Conservation (phyloP, 805 yeast species). For the Sugiyamaella mastotermitis region DNA sequence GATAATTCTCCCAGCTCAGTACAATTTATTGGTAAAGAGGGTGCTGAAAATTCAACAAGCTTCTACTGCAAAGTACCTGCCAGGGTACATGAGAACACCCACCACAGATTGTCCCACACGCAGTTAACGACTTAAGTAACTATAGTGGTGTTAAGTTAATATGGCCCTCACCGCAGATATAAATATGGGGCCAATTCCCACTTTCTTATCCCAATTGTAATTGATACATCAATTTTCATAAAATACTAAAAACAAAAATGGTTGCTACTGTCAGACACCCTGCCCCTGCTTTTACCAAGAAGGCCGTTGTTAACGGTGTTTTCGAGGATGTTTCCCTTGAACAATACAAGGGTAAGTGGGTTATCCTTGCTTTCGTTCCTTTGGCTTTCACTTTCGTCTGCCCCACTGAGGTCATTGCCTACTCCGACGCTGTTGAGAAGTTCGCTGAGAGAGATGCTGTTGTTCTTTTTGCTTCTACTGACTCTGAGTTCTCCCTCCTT, state of each 20-base stretch:
- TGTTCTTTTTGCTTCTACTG: slow-evolving; percentile 94
- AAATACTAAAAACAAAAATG: slow-evolving; percentile 42
- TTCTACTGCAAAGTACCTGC: too few species aligned
- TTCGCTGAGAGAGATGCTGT: slow-evolving; percentile 82
- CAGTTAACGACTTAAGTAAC: too few species aligned
- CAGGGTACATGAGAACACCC: too few species aligned
- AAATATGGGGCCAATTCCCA: too few species aligned
- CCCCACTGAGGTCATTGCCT: slow-evolving; percentile 99
- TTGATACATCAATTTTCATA: too few species aligned
- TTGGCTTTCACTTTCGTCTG: slow-evolving; percentile 99
- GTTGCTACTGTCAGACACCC: slow-evolving; percentile 88
- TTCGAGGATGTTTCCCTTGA: slow-evolving; percentile 94
- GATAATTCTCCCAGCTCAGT: too few species aligned
- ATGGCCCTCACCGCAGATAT: too few species aligned
- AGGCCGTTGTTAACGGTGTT: slow-evolving; percentile 94
- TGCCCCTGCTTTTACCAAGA: slow-evolving; percentile 94
- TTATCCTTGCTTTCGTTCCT: slow-evolving; percentile 93
- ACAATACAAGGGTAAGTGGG: slow-evolving; percentile 97
- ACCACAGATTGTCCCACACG: too few species aligned
- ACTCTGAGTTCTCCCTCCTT: slow-evolving; percentile 93
- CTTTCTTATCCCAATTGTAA: too few species aligned
- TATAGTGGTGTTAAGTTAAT: too few species aligned
- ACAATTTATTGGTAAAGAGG: too few species aligned
- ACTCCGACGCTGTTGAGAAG: slow-evolving; percentile 90
- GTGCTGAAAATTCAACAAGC: too few species aligned